Conservation (phyloP, 495 filamentous ascomycete genomes). For the Pyrenula massariospora region DNA sequence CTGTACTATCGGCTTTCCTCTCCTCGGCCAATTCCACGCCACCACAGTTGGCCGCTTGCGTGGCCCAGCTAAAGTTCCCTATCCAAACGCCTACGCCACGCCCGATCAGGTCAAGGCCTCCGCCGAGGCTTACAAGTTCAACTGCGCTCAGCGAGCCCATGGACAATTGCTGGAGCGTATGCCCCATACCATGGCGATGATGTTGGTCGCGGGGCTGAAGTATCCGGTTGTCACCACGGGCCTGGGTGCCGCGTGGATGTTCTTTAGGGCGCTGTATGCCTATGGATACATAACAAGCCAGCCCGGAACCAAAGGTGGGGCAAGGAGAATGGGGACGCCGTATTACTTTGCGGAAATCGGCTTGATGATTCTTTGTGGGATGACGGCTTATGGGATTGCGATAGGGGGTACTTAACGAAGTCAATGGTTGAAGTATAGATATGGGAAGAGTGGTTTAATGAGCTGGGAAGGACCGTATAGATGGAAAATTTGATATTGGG, state of each 20-base stretch:
- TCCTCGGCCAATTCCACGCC: slow-evolving; percentile 49
- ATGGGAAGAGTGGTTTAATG: too few species aligned
- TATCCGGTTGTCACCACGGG: slow-evolving; percentile 42
- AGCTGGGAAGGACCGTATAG: too few species aligned
- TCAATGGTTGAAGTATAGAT: too few species aligned
- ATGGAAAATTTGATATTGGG: too few species aligned
- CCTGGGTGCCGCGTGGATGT: slow-evolving; percentile 44
- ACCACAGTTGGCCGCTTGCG: slow-evolving; percentile 31
- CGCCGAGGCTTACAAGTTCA: slow-evolving; percentile 40
- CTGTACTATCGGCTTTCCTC: slow-evolving; percentile 37
- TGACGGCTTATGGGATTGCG: slow-evolving; percentile 10
- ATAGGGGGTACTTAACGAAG: too few species aligned
- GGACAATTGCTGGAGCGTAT: slow-evolving; percentile 59
- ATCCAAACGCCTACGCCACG: slow-evolving; percentile 53
- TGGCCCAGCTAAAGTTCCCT: slow-evolving; percentile 42
- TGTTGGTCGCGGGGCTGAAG: slow-evolving; percentile 43
- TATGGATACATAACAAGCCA: slow-evolving; percentile 45
- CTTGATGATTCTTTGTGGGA: slow-evolving; percentile 28
- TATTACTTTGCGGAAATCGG: slow-evolving; percentile 31
- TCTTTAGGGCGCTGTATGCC: slow-evolving; percentile 41
- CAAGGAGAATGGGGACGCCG: slow-evolving; percentile 24
- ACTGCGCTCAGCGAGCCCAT: slow-evolving; percentile 65
- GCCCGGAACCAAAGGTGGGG: slow-evolving; percentile 30
- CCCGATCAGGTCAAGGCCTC: slow-evolving; percentile 42
- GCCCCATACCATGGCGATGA: slow-evolving; percentile 41